Conservation (phyloP, 176 grass and related monocot species). For the Zea mays region DNA sequence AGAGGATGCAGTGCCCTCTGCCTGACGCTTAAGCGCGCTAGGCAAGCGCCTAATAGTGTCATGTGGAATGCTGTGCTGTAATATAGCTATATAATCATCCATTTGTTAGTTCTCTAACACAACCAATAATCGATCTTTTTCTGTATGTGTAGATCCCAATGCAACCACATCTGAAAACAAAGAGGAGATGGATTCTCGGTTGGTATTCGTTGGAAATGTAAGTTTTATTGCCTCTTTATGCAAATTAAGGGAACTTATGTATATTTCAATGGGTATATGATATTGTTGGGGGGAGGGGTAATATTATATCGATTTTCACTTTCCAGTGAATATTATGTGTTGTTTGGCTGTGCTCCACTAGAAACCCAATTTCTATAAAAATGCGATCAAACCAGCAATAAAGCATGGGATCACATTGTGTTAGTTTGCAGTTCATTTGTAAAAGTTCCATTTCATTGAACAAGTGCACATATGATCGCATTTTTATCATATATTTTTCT, state of each 20-base stretch:
- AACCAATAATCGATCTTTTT: background rate
- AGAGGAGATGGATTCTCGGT: conserved; percentile 70
- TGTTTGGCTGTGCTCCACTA: conserved; percentile 1
- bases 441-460: background rate
- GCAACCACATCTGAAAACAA: conserved; percentile 59
- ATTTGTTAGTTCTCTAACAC: background rate
- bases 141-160: conserved; percentile 52
- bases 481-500: conserved; percentile 25
- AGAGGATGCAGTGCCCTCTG: too few relatives aligned
- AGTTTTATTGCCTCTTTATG: conserved; percentile 26
- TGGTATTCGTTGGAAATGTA: conserved; percentile 71
- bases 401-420: too few relatives aligned
- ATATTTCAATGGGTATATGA: background rate
- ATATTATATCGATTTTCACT: background rate
- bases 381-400: too few relatives aligned
- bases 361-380: background rate
- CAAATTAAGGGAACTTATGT: background rate
- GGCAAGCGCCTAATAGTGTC: too few relatives aligned
- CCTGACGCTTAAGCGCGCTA: too few relatives aligned
- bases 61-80: too few relatives aligned
- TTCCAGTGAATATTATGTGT: background rate
- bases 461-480: background rate
- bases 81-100: background rate
- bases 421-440: background rate
- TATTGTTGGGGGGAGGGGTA: background rate